Conservation (phyloP, 805 yeast species). For the Zygoascus bituminiphila region DNA sequence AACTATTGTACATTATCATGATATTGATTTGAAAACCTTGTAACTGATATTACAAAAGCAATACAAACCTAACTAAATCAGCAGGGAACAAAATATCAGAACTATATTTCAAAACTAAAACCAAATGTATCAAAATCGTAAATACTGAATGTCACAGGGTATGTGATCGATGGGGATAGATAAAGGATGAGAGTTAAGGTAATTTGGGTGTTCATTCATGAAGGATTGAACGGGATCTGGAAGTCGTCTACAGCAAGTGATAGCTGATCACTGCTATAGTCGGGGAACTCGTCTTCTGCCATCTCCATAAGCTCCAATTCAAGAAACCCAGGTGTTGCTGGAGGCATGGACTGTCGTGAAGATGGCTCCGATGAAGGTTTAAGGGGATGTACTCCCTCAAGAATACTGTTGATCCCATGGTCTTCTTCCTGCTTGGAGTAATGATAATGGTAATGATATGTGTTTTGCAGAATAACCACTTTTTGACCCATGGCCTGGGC, state of each 20-base stretch:
- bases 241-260: constrained; percentile 15
- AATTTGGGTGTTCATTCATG: constrained; percentile 7
- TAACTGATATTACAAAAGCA: too few species aligned
- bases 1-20: too few species aligned
- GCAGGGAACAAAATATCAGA: too few species aligned
- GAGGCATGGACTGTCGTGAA: constrained; percentile 5
- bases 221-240: constrained; percentile 23
- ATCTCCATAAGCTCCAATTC: constrained; percentile 18
- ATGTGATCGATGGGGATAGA: too few species aligned
- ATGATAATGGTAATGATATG: constrained; percentile 51
- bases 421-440: not conserved
- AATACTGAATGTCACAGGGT: too few species aligned
- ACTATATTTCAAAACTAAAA: too few species aligned
- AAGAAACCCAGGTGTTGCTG: constrained; percentile 16
- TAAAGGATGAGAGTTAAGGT: too few species aligned
- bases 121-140: too few species aligned
- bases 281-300: constrained; percentile 16
- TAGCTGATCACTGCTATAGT: constrained; percentile 13
- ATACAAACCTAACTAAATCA: too few species aligned
- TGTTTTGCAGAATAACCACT: constrained; percentile 76
- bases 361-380: not conserved
- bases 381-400: not conserved
- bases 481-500: constrained; percentile 22
- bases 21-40: too few species aligned
- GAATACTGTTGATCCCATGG: not conserved